Conservation (phyloP, 805 yeast genomes). For the Wickerhamomyces sydowiorum region DNA sequence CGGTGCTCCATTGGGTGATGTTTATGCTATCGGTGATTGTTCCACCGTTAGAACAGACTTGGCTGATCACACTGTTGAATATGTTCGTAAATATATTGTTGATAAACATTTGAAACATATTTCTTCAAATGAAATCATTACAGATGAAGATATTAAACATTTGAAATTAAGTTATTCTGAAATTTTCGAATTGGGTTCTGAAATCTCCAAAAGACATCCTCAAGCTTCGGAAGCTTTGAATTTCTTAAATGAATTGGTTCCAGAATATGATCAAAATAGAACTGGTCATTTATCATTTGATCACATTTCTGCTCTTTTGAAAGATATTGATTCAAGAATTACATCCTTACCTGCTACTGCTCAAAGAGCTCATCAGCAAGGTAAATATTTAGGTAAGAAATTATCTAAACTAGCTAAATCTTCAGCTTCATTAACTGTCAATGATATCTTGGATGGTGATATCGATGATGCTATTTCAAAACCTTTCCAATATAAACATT, state of each 20-base stretch:
- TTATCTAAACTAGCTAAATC: constrained; percentile 45
- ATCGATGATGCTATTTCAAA: constrained; percentile 48
- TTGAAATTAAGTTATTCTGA: constrained; percentile 42
- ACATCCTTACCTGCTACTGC: constrained; percentile 72
- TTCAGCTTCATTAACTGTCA: constrained; percentile 35
- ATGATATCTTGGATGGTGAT: constrained; percentile 46
- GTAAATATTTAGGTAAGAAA: constrained; percentile 58
- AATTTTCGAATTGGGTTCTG: constrained; percentile 40
- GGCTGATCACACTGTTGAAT: constrained; percentile 48
- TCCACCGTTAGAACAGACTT: constrained; percentile 58
- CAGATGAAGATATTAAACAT: constrained; percentile 47
- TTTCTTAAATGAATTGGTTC: constrained; percentile 43
- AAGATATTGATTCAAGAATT: constrained; percentile 54
- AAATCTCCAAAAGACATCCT: constrained; percentile 48
- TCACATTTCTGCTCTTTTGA: constrained; percentile 44
- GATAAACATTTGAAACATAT: constrained; percentile 33
- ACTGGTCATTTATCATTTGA: constrained; percentile 47
- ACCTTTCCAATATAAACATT: constrained; percentile 58
- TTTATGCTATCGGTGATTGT: constrained; percentile 71
- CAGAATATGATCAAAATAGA: constrained; percentile 42
- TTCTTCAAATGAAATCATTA: constrained; percentile 30
- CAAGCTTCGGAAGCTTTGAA: constrained; percentile 51
- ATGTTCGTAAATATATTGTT: constrained; percentile 40
- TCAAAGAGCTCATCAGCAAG: constrained; percentile 70
- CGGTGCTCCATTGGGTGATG: constrained; percentile 64